phyloP scores from a whole-genome alignment of 2,329 filamentous ascomycete genomes.

The Botrytis paeoniae region DNA sequence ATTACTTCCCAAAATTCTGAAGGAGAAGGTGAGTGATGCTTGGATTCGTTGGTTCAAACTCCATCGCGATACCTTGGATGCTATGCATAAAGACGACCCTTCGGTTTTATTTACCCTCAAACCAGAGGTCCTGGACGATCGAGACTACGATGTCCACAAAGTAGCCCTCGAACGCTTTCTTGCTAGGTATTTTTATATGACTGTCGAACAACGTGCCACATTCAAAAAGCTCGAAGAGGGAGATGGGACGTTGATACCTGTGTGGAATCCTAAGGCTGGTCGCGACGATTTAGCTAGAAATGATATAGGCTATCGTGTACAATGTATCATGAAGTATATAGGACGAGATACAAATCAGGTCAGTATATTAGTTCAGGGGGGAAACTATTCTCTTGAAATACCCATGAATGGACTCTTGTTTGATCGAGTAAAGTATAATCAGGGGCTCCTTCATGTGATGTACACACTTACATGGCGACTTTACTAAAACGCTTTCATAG shows the following conservation, averaged over 20 bases:
- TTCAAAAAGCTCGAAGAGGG: neutral
- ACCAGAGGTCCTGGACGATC: slow-evolving; percentile 63
- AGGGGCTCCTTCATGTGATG: neutral
- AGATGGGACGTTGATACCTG: neutral
- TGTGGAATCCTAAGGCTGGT: neutral
- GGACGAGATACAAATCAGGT: slow-evolving; percentile 5
- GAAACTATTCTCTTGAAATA: neutral
- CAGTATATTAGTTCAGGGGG: neutral
- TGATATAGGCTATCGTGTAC: slow-evolving; percentile 10
- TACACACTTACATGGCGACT: neutral
- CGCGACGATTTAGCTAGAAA: neutral
- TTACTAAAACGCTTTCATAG: neutral
- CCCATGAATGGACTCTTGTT: too few relatives aligned
- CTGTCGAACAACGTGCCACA: neutral
- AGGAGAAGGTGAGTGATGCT: slow-evolving; percentile 55
- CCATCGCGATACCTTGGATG: slow-evolving; percentile 58
- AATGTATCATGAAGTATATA: slow-evolving; percentile 26
- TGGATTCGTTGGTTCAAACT: slow-evolving; percentile 66
- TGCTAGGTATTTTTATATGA: slow-evolving; percentile 42
- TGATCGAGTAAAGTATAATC: neutral
- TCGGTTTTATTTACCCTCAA: slow-evolving; percentile 5
- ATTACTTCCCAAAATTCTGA: slow-evolving; percentile 37
- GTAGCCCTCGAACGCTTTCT: slow-evolving; percentile 63
- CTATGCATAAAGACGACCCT: slow-evolving; percentile 27
- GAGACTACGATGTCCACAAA: slow-evolving; percentile 70